phyloP scores from a whole-genome alignment of 345 rosid genomes.

The Camelina laxa region DNA sequence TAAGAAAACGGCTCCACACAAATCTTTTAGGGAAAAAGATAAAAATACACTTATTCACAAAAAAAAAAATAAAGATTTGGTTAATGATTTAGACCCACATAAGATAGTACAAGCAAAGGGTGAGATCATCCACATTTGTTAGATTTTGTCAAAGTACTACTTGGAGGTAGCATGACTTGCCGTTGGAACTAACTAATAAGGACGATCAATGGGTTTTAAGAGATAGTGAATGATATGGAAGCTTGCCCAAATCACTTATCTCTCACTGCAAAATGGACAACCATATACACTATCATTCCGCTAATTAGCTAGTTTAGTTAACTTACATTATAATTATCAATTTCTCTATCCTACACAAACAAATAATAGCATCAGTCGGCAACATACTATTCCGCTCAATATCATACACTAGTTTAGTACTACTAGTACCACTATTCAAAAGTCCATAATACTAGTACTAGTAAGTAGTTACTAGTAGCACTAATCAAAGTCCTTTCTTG shows the following conservation, averaged over 20 bases:
- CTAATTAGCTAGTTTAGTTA: too few species aligned
- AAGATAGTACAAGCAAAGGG: constrained; percentile 1
- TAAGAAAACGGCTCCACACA: constrained; percentile 29
- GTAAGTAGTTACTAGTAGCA: neutral
- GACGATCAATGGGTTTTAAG: constrained; percentile 29
- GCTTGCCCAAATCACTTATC: constrained; percentile 7
- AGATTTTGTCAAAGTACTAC: neutral
- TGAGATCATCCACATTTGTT: neutral
- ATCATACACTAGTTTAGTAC: too few species aligned
- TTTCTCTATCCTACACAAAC: too few species aligned
- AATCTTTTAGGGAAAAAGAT: neutral
- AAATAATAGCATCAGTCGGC: too few species aligned
- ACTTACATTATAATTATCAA: too few species aligned
- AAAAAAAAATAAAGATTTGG: neutral
- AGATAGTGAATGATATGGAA: constrained; percentile 13
- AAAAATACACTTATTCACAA: neutral
- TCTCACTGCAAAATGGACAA: neutral
- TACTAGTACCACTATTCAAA: neutral
- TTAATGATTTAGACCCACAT: neutral
- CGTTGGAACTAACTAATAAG: constrained; percentile 30
- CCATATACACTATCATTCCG: neutral
- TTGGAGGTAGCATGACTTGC: constrained; percentile 14
- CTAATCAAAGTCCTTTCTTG: neutral
- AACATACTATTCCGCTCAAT: neutral
- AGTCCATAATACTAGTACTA: too few species aligned